These are phyloP conservation scores for Cryptococcus depauperatus DNA, from an alignment of 1,284 basidiomycete species.

Conservation along the genomic window DNA sequence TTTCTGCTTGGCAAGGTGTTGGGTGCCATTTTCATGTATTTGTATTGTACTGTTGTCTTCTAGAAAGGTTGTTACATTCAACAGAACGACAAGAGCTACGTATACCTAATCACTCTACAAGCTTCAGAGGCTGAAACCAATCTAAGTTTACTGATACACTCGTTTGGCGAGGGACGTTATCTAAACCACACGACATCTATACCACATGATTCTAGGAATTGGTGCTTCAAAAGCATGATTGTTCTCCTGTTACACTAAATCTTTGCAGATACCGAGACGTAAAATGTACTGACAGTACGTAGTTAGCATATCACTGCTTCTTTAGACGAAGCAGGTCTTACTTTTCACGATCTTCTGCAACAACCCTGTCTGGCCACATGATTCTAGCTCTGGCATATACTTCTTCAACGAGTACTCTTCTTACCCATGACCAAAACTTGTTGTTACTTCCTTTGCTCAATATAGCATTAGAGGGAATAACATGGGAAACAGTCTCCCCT, in stretches of 20 bases:
- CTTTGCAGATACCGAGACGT: background rate
- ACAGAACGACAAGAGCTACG: no score
- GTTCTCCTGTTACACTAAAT: background rate
- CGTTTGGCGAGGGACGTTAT: no score
- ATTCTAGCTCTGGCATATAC: slow-evolving; percentile 52
- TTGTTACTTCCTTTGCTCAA: slow-evolving; percentile 45
- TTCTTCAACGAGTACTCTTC: slow-evolving; percentile 52
- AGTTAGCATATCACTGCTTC: background rate
- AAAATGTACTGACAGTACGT: background rate
- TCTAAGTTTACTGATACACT: no score
- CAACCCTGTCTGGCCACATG: background rate
- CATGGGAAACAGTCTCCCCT: slow-evolving; percentile 51
- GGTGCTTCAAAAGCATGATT: no score
- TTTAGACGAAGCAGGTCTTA: background rate
- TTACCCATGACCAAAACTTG: slow-evolving; percentile 45
- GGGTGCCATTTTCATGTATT: background rate
- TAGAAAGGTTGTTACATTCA: no score
- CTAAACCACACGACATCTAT: no score
- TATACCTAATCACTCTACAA: no score
- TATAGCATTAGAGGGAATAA: slow-evolving; percentile 57
- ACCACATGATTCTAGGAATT: no score
- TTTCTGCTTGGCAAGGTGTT: background rate
- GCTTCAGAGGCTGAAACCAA: no score
- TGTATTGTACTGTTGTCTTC: background rate
- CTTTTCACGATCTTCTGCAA: background rate